Percentiles rank a stretch among this genome's conserved stretches.
These are phyloP conservation scores for Lepidopterella palustris DNA, from an alignment of 495 filamentous ascomycete genomes.

Conservation along the genomic window DNA sequence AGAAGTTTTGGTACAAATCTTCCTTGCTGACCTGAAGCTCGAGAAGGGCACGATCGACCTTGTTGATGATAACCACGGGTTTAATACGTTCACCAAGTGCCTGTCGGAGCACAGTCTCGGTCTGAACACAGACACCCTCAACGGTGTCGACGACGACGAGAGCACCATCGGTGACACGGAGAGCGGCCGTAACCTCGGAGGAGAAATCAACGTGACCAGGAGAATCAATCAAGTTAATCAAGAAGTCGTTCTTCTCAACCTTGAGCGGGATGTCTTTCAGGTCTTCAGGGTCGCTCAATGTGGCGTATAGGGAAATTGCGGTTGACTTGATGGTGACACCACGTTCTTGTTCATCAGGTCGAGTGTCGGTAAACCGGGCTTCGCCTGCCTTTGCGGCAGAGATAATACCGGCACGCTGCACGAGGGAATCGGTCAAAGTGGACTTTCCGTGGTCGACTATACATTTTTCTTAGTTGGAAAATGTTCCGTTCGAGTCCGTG, in stretches of 20 bases:
- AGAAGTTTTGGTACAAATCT: conserved; percentile 99
- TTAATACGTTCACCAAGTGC: conserved; percentile 99
- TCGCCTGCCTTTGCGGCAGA: conserved; percentile 96
- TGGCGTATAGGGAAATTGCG: conserved; percentile 95
- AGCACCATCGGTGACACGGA: conserved; percentile 99
- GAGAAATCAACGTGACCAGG: conserved; percentile 99
- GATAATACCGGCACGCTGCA: conserved; percentile 99
- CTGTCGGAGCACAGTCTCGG: conserved; percentile 98
- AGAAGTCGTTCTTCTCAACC: conserved; percentile 85
- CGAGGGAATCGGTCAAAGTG: conserved; percentile 96
- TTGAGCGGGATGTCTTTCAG: conserved; percentile 91
- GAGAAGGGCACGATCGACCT: conserved; percentile 98
- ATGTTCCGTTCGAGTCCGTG: background rate
- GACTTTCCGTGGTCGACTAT: conserved; percentile 99
- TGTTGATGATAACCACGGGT: conserved; percentile 99
- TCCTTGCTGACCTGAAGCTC: conserved; percentile 98
- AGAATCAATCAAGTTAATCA: conserved; percentile 99
- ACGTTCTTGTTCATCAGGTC: conserved; percentile 96
- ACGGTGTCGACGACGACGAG: conserved; percentile 99
- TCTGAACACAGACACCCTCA: conserved; percentile 99
- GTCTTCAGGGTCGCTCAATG: conserved; percentile 74
- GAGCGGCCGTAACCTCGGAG: conserved; percentile 97
- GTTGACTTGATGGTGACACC: conserved; percentile 99
- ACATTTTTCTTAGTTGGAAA: conserved; percentile 8
- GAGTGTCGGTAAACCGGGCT: conserved; percentile 92